Evolutionary conservation across 805 yeast species (phyloP), one percentile per base, ranked within the genome.

Genomic region (Cephaloascus albidus): DNA sequence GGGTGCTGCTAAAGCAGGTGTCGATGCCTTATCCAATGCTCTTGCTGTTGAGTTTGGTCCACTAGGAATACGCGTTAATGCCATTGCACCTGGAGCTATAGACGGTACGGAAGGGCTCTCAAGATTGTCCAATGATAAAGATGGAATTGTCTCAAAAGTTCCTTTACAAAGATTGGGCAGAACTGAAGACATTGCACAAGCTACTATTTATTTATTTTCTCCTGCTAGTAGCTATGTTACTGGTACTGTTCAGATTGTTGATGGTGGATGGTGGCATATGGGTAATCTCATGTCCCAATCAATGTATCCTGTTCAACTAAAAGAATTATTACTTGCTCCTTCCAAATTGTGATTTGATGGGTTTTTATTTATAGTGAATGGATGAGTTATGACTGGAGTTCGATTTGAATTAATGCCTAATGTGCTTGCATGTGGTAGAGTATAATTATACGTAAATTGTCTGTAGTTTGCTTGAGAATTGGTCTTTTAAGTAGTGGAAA

Each of bases 1-100:
- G 3, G 82, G 89, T 4, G 96, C 97, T 0, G 97, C 97, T 3
- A 90, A 90, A 61, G 96, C 97, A 1, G 97, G 96, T 19, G 72
- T 90, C 33, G 97, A 90, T 57, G 94, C 96, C 3, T 65, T 89
- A 30, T 77, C 86, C 20, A 79, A 82, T 46, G 81, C 88, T 2
- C 61, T 89, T 43, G 95, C 96, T 2, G 93, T 88, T 4, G 97
- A 89, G 60, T 68, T 86, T 40, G 97, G 97, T 1, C 95, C 96
- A 2, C 55, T 85, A 40, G 97, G 97, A 4, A 72, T 89, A 35
- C 73, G 93, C 41, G 73, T 79, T 36, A 89, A 90, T 57, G 78
- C 85, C 52, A 74, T 89, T 49, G 96, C 96, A 2, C 97, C 97
- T 0, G 97, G 97, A 15, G 80, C 86, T 6, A 89, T 89, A 51